A percentile compares a stretch with the other conserved stretches of the same genome.
Conservation (phyloP, 2,329 filamentous ascomycete genomes). For the Lanzia echinophila region DNA sequence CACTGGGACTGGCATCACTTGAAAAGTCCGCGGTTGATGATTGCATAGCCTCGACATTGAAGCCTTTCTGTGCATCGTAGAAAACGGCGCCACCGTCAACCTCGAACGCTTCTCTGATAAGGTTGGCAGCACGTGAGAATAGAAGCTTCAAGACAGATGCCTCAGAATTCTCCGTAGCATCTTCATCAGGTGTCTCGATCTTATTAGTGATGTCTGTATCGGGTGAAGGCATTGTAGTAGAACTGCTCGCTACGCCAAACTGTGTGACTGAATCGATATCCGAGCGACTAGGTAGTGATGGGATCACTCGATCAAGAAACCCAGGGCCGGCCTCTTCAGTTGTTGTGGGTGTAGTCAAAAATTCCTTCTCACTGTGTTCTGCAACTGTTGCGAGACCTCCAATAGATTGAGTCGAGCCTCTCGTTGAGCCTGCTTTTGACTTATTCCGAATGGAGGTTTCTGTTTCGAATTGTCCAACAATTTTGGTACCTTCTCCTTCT, state of each 20-base stretch:
- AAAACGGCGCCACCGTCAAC: slow-evolving; percentile 30
- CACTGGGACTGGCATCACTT: slow-evolving; percentile 4
- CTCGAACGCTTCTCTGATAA: slow-evolving; percentile 30
- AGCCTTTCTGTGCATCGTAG: slow-evolving; percentile 29
- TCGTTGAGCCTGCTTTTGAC: slow-evolving; percentile 17
- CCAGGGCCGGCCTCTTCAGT: slow-evolving; percentile 16
- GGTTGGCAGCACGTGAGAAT: slow-evolving; percentile 29
- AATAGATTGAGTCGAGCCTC: slow-evolving; percentile 8
- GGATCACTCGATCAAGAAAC: background rate
- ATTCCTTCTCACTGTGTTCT: slow-evolving; percentile 24
- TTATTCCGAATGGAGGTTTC: slow-evolving; percentile 16
- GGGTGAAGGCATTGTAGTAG: slow-evolving; percentile 18
- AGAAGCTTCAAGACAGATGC: slow-evolving; percentile 22
- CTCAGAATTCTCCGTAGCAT: slow-evolving; percentile 20
- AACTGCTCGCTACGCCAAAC: slow-evolving; percentile 16
- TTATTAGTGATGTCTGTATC: slow-evolving; percentile 7
- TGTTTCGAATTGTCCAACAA: slow-evolving; percentile 26
- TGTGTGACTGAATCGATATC: slow-evolving; percentile 14
- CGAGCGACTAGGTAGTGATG: slow-evolving; percentile 7
- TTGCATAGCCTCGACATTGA: slow-evolving; percentile 9
- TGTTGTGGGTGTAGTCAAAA: slow-evolving; percentile 17
- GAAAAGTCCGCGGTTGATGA: background rate
- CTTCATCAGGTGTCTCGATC: slow-evolving; percentile 13
- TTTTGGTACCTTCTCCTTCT: slow-evolving; percentile 24
- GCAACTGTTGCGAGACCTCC: slow-evolving; percentile 7